Percentiles rank a stretch among this genome's conserved stretches.
These are phyloP conservation scores for Typha latifolia DNA, from an alignment of 176 grass and related monocot genomes.

Conservation along the genomic window DNA sequence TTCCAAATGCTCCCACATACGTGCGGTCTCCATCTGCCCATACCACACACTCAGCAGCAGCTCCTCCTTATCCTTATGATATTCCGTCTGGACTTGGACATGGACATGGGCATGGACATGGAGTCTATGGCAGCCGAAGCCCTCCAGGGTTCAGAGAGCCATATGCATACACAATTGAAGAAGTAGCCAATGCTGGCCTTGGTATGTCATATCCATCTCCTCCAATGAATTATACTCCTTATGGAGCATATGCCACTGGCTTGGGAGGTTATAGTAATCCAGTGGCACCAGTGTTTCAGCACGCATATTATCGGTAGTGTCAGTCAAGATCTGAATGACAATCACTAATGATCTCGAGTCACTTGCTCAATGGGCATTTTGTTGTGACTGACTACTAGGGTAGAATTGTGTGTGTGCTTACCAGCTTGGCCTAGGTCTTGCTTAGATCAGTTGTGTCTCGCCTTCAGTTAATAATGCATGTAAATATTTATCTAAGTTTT, in stretches of 20 bases:
- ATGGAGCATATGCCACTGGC: constrained; percentile 43
- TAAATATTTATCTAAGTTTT: no score
- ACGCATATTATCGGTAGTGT: constrained; percentile 61
- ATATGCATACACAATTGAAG: constrained; percentile 63
- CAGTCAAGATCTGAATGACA: no score
- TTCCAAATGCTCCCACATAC: constrained; percentile 36
- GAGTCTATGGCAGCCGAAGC: constrained; percentile 56
- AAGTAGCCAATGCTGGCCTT: constrained; percentile 33
- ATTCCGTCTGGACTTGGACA: constrained; percentile 32
- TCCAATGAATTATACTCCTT: constrained; percentile 62
- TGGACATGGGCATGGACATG: constrained; percentile 43
- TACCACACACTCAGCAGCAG: constrained; percentile 18
- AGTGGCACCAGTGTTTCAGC: constrained; percentile 56
- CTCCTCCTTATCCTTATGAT: constrained; percentile 53
- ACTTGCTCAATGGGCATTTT: no score
- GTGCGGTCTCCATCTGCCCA: constrained; percentile 49
- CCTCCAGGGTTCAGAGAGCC: constrained; percentile 54
- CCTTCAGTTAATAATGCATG: no score
- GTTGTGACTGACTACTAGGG: no score
- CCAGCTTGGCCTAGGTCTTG: no score
- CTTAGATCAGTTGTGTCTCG: no score
- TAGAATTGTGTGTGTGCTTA: no score
- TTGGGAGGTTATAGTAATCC: constrained; percentile 44
- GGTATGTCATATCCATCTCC: constrained; percentile 53
- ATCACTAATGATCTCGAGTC: no score